These are phyloP conservation scores for Xylaria venustula DNA, from an alignment of 495 filamentous ascomycete species.

Conservation along the genomic window DNA sequence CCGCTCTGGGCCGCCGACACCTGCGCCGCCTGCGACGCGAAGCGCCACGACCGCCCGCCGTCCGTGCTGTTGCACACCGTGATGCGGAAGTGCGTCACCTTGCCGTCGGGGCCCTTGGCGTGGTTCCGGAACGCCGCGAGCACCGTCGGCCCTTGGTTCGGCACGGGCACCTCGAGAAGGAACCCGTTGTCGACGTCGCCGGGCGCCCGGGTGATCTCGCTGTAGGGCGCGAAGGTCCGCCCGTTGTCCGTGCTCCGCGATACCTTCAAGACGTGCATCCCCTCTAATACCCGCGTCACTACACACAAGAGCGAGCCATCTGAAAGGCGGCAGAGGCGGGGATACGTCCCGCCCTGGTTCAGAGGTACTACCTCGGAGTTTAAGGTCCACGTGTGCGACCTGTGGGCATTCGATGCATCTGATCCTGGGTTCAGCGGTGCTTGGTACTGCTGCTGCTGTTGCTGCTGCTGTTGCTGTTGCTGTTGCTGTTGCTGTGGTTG, in stretches of 20 bases:
- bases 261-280: constrained; percentile 34
- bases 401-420: not conserved
- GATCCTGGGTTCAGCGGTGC: not conserved
- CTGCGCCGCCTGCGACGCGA: constrained; percentile 49
- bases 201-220: constrained; percentile 29
- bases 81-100: constrained; percentile 57
- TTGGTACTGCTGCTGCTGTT: not conserved
- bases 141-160: constrained; percentile 29
- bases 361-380: constrained; percentile 19
- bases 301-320: constrained; percentile 48
- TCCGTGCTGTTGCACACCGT: constrained; percentile 58
- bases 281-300: constrained; percentile 40
- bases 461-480: not conserved
- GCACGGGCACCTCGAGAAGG: constrained; percentile 49
- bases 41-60: constrained; percentile 53
- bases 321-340: constrained; percentile 44
- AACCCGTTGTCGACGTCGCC: constrained; percentile 63
- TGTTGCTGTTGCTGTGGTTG: not conserved
- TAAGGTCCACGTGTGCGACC: constrained; percentile 19
- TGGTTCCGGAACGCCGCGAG: constrained; percentile 67
- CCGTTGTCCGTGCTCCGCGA: constrained; percentile 45
- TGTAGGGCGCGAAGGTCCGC: constrained; percentile 34
- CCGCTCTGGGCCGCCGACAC: constrained; percentile 35
- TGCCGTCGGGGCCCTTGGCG: constrained; percentile 35
- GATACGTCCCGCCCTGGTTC: constrained; percentile 48